Percentiles rank a stretch among this genome's conserved stretches.
Conservation (phyloP, 2,329 filamentous ascomycete species). For the Fusarium coffeatum region DNA sequence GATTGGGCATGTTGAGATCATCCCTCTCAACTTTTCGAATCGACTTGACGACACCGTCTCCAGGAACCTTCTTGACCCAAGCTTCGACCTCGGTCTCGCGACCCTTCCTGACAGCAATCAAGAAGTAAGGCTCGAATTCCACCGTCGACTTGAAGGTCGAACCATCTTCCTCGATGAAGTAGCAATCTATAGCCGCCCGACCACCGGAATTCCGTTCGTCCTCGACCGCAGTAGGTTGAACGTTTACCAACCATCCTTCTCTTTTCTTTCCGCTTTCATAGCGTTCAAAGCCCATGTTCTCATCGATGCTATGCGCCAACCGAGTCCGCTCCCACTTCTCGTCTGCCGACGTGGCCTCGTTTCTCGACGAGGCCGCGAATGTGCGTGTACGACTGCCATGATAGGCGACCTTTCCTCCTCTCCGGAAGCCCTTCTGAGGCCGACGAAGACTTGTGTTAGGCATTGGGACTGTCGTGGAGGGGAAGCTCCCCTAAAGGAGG, state of each 20-base stretch:
- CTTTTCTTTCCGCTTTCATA: constrained; percentile 87
- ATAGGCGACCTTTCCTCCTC: constrained; percentile 74
- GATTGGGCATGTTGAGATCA: constrained; percentile 94
- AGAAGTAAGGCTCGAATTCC: constrained; percentile 96
- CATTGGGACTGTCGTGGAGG: constrained; percentile 56
- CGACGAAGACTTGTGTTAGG: constrained; percentile 69
- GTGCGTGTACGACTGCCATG: constrained; percentile 80
- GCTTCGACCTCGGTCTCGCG: constrained; percentile 95
- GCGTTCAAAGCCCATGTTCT: constrained; percentile 91
- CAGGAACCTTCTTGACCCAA: constrained; percentile 83
- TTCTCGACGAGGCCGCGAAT: constrained; percentile 80
- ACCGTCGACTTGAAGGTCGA: constrained; percentile 95
- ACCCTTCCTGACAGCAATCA: constrained; percentile 89
- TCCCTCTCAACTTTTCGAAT: constrained; percentile 87
- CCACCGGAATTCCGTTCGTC: constrained; percentile 87
- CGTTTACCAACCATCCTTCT: constrained; percentile 94
- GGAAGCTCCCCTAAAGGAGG: constrained; percentile 29
- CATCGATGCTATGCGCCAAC: constrained; percentile 90
- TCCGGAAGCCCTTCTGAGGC: constrained; percentile 75
- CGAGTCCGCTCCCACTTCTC: constrained; percentile 90
- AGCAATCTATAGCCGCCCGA: constrained; percentile 92
- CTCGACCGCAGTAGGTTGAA: constrained; percentile 88
- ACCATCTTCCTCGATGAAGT: constrained; percentile 92
- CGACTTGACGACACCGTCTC: constrained; percentile 83
- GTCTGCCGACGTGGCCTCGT: constrained; percentile 89